Conservation (phyloP, 1,139 yeast species). For the Eremothecium cymbalariae region DNA sequence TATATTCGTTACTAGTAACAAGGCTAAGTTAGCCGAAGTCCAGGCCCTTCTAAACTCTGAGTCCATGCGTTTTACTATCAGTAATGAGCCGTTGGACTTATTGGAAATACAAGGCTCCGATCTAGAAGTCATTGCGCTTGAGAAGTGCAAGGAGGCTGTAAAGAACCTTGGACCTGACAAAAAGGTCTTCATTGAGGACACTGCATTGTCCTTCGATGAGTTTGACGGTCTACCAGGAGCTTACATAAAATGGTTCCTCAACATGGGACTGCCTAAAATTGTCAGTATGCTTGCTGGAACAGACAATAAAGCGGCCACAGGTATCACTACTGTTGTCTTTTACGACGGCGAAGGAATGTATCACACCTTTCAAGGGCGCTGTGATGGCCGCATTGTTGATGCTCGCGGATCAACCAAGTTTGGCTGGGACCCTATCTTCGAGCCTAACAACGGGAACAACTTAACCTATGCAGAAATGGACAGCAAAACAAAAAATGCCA, state of each 20-base stretch:
- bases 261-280: conserved; percentile 65
- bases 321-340: conserved; percentile 88
- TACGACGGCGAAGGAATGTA: conserved; percentile 80
- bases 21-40: conserved; percentile 80
- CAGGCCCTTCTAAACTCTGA: conserved; percentile 60
- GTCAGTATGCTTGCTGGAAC: conserved; percentile 72
- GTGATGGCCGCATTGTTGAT: conserved; percentile 69
- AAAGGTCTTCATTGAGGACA: conserved; percentile 92
- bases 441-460: conserved; percentile 45
- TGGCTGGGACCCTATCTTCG: conserved; percentile 92
- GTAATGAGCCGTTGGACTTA: conserved; percentile 61
- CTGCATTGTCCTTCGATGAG: conserved; percentile 79
- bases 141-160: conserved; percentile 78
- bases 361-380: conserved; percentile 72
- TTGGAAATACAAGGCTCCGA: conserved; percentile 83
- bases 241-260: conserved; percentile 78
- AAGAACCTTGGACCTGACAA: conserved; percentile 39
- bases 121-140: conserved; percentile 69
- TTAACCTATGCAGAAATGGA: conserved; percentile 92
- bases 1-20: conserved; percentile 74
- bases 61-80: conserved; percentile 38
- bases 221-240: conserved; percentile 90
- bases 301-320: conserved; percentile 77
- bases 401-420: conserved; percentile 68
- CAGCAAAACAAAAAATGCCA: conserved; percentile 61